Evolutionary conservation across 352 stramenopile species (phyloP).

Genomic region (Globisporangium yorkense): DNA sequence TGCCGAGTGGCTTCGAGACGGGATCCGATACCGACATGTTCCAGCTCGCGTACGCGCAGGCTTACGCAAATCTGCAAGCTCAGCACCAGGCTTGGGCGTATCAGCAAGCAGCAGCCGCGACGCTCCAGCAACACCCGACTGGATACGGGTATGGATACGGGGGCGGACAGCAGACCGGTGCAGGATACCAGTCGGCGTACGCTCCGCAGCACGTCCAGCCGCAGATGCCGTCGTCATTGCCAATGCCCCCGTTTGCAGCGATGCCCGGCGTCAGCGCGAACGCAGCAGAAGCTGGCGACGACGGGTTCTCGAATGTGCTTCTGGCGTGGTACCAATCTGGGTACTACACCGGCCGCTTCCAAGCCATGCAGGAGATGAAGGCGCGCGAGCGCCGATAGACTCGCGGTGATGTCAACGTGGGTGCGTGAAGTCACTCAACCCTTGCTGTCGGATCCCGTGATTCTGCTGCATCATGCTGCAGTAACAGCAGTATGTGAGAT

Average conservation of each 20-base stretch:
- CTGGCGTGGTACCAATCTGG: constrained; percentile 84
- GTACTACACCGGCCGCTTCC: constrained; percentile 75
- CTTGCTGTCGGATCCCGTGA: constrained; percentile 10
- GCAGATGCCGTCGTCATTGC: constrained; percentile 6
- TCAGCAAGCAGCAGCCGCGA: constrained; percentile 3
- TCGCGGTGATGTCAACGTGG: background rate
- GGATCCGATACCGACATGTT: constrained; percentile 32
- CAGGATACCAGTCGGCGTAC: constrained; percentile 18
- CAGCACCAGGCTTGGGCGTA: constrained; percentile 36
- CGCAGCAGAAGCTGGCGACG: constrained; percentile 18
- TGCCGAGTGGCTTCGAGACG: background rate
- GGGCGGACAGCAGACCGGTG: background rate
- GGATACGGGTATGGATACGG: constrained; percentile 13
- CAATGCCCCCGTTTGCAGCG: constrained; percentile 14
- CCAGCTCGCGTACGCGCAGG: constrained; percentile 59
- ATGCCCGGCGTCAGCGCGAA: constrained; percentile 14
- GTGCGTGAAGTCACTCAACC: background rate
- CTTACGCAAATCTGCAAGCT: constrained; percentile 55
- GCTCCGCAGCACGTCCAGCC: constrained; percentile 15
- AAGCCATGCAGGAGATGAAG: constrained; percentile 76
- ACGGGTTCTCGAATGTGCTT: constrained; percentile 65
- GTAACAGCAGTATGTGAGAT: background rate
- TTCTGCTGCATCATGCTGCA: constrained; percentile 15
- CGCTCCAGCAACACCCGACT: constrained; percentile 4
- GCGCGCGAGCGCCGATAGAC: constrained; percentile 12